phyloP scores from a whole-genome alignment of 2,329 filamentous ascomycete species.

The Penicillium hesseltinei region DNA sequence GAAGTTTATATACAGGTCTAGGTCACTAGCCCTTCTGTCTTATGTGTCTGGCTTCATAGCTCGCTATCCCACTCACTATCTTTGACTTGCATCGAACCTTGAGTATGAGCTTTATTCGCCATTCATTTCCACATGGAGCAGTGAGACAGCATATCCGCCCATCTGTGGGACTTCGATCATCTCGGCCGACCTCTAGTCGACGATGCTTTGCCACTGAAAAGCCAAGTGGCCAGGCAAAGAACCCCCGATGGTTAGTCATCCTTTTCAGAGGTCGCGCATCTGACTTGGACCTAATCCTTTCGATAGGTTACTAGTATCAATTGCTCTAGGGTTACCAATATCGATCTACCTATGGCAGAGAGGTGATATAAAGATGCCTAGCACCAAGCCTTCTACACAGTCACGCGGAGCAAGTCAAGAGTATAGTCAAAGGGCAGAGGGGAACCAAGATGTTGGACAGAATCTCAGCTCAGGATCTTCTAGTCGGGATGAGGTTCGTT shows the following conservation, averaged over 20 bases:
- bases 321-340: not conserved
- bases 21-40: not conserved
- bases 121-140: not conserved
- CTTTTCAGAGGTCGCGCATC: not conserved
- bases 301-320: not conserved
- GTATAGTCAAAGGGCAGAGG: conserved; percentile 3
- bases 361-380: not conserved
- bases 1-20: not conserved
- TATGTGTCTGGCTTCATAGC: not conserved
- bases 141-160: not conserved
- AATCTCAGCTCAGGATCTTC: not conserved
- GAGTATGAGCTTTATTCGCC: not conserved
- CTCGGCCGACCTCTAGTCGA: not conserved
- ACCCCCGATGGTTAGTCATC: not conserved
- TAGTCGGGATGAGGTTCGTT: not conserved
- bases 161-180: not conserved
- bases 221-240: not conserved
- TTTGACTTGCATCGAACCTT: too few relatives aligned
- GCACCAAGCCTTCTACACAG: not conserved
- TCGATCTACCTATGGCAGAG: not conserved
- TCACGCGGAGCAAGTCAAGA: conserved; percentile 9
- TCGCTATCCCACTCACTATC: too few relatives aligned
- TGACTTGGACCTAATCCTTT: not conserved
- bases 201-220: not conserved
- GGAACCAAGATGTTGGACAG: not conserved